Percentiles rank a stretch among this genome's conserved stretches.
Conservation (phyloP, 805 yeast genomes). For the Jamesozyma rosinii region DNA sequence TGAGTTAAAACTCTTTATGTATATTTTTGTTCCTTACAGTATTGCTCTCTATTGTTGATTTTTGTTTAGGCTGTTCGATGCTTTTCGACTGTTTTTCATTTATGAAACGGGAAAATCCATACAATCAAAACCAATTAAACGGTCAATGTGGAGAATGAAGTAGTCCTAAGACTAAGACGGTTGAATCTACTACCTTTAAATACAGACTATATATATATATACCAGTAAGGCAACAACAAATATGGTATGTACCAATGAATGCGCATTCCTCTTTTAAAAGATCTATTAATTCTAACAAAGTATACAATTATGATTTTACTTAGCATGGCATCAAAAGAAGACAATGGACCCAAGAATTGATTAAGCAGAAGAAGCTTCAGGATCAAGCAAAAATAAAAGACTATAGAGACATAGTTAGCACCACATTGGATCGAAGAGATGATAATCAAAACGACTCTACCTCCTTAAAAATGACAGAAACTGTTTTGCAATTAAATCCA, state of each 20-base stretch:
- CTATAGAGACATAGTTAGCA: slow-evolving; percentile 41
- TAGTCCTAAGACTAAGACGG: too few relatives aligned
- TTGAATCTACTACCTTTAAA: too few relatives aligned
- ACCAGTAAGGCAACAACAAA: too few relatives aligned
- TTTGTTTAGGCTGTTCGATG: not conserved
- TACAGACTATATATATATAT: too few relatives aligned
- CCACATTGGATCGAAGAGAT: slow-evolving; percentile 34
- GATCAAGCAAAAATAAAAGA: slow-evolving; percentile 54
- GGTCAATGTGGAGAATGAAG: not conserved
- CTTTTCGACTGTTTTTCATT: not conserved
- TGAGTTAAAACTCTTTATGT: slow-evolving; percentile 7
- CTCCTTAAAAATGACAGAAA: slow-evolving; percentile 46
- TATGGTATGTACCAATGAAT: not conserved
- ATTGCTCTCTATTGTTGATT: too few relatives aligned
- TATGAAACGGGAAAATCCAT: slow-evolving; percentile 1
- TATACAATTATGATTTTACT: slow-evolving; percentile 4
- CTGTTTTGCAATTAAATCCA: slow-evolving; percentile 59
- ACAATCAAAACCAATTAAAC: not conserved
- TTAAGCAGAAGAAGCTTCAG: slow-evolving; percentile 38
- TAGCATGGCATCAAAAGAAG: slow-evolving; percentile 68
- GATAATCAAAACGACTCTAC: slow-evolving; percentile 27
- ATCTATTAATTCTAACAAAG: not conserved
- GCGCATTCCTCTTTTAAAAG: not conserved
- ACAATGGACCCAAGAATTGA: slow-evolving; percentile 47
- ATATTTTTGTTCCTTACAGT: not conserved